phyloP scores from a whole-genome alignment of 1,284 basidiomycete species.

The Xerocomus nothofagi region DNA sequence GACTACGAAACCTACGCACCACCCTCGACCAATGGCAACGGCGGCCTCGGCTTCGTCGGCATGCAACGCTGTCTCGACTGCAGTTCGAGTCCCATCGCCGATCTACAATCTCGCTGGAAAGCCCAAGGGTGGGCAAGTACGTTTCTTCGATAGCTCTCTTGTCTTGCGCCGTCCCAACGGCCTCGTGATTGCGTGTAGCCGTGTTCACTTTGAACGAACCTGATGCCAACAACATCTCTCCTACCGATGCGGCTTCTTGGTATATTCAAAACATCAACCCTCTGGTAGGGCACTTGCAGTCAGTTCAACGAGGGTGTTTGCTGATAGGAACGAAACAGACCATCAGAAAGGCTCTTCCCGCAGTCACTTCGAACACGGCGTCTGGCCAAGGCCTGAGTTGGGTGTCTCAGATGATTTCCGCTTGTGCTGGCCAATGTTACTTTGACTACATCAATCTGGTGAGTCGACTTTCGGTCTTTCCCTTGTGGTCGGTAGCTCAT shows the following conservation, averaged over 20 bases:
- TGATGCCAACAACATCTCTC: constrained; percentile 29
- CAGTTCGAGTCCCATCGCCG: constrained; percentile 37
- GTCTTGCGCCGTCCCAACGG: background rate
- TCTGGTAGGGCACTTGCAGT: constrained; percentile 21
- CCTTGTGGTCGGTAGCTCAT: background rate
- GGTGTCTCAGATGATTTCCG: constrained; percentile 37
- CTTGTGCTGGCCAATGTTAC: constrained; percentile 33
- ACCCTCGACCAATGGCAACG: constrained; percentile 32
- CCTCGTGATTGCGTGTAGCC: constrained; percentile 19
- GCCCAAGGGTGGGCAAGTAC: constrained; percentile 34
- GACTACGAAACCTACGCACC: constrained; percentile 41
- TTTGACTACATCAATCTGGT: constrained; percentile 38
- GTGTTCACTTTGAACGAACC: constrained; percentile 42
- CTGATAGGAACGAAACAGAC: constrained; percentile 20
- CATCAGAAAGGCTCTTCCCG: constrained; percentile 38
- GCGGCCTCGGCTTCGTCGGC: constrained; percentile 40
- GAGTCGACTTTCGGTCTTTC: background rate
- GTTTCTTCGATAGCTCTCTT: constrained; percentile 1
- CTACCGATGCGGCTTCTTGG: constrained; percentile 37
- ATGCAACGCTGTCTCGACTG: constrained; percentile 42
- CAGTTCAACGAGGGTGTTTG: background rate
- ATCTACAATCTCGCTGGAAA: constrained; percentile 34
- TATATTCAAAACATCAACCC: constrained; percentile 39
- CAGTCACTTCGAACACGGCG: constrained; percentile 32
- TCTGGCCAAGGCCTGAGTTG: constrained; percentile 35